Conservation (phyloP, 306 rosid genomes). For the Vigna hirtella region DNA sequence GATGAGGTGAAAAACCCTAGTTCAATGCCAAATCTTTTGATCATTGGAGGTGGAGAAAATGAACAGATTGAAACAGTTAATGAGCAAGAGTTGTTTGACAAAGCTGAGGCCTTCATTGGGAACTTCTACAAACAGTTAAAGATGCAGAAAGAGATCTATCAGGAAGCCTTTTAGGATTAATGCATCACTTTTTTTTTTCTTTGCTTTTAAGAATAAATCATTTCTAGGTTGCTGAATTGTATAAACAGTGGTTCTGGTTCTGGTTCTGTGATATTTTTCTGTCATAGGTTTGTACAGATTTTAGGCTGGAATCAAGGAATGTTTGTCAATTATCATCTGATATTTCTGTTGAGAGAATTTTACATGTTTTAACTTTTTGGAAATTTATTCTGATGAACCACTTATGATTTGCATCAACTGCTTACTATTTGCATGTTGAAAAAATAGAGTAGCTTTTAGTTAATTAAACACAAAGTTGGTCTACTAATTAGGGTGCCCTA, state of each 20-base stretch:
- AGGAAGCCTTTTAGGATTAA: conserved; percentile 45
- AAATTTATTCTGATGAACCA: too few relatives aligned
- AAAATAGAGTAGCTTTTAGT: too few relatives aligned
- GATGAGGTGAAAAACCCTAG: conserved; percentile 60
- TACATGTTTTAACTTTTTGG: not conserved
- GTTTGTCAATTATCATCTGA: conserved; percentile 26
- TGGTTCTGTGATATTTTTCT: conserved; percentile 36
- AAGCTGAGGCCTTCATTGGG: conserved; percentile 86
- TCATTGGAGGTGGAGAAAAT: conserved; percentile 57
- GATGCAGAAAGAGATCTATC: conserved; percentile 79
- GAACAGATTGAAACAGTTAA: conserved; percentile 43
- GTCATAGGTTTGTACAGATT: conserved; percentile 26
- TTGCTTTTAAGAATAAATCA: not conserved
- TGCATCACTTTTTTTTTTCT: not conserved
- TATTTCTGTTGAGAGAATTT: conserved; percentile 2
- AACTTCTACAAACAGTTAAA: conserved; percentile 79
- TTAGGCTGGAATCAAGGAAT: conserved; percentile 15
- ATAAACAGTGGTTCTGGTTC: conserved; percentile 20
- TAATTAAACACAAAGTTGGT: too few relatives aligned
- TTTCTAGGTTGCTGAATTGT: not conserved
- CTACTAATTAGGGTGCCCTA: too few relatives aligned
- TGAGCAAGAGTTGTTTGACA: conserved; percentile 71
- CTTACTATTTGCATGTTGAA: too few relatives aligned
- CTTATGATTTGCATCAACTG: too few relatives aligned
- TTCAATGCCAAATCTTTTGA: conserved; percentile 70